Evolutionary conservation across 2,329 filamentous ascomycete genomes (phyloP).

Genomic region (Penicillium olsonii): DNA sequence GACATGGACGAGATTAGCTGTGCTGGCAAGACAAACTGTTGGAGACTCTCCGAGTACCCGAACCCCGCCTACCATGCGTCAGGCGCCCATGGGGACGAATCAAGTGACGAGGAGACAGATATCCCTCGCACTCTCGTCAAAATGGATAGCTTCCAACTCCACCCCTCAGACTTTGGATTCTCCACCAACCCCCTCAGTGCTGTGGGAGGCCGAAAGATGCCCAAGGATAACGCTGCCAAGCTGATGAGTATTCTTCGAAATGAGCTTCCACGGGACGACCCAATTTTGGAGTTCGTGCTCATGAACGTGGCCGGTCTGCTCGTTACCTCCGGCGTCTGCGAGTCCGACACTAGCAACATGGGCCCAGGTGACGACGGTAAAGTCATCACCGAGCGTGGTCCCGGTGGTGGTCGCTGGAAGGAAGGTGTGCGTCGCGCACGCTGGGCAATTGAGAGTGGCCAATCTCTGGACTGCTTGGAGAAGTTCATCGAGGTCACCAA

Average conservation of each 20-base stretch:
- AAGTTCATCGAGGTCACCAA: slow-evolving; percentile 84
- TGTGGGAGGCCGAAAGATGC: slow-evolving; percentile 83
- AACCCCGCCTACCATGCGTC: slow-evolving; percentile 46
- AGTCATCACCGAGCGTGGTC: slow-evolving; percentile 79
- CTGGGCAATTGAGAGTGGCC: slow-evolving; percentile 84
- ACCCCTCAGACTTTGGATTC: slow-evolving; percentile 86
- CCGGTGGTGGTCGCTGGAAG: slow-evolving; percentile 88
- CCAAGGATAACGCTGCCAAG: slow-evolving; percentile 83
- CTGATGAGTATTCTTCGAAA: slow-evolving; percentile 74
- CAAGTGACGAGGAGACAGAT: slow-evolving; percentile 42
- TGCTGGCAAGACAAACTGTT: slow-evolving; percentile 84
- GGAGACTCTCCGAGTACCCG: slow-evolving; percentile 66
- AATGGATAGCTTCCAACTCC: slow-evolving; percentile 75
- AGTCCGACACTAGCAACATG: slow-evolving; percentile 78
- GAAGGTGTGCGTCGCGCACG: slow-evolving; percentile 84
- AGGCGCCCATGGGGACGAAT: slow-evolving; percentile 47
- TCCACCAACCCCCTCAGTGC: slow-evolving; percentile 69
- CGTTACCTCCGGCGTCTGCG: slow-evolving; percentile 82
- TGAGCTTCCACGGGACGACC: slow-evolving; percentile 72
- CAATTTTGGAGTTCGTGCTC: slow-evolving; percentile 88
- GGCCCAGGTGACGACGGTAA: slow-evolving; percentile 76
- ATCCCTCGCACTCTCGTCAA: slow-evolving; percentile 50
- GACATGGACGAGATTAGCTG: slow-evolving; percentile 95
- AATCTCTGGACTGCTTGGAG: slow-evolving; percentile 80
- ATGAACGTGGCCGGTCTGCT: slow-evolving; percentile 91